Evolutionary conservation across 1,139 yeast genomes (phyloP).

Genomic region (Debaryomyces coudertii): DNA sequence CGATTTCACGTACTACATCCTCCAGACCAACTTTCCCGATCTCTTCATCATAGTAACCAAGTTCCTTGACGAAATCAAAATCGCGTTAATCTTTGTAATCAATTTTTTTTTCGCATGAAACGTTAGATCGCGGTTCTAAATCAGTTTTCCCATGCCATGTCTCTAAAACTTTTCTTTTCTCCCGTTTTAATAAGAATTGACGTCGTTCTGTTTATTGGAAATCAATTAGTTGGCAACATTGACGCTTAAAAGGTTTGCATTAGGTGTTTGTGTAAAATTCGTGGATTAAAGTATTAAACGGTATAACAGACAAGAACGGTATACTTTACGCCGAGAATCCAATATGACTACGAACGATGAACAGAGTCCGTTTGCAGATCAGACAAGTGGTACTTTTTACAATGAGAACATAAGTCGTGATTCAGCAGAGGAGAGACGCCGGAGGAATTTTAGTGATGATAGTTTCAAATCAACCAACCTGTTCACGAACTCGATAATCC

Average conservation of each 20-base stretch:
- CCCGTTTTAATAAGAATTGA: constrained; percentile 5
- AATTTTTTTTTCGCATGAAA: constrained; percentile 7
- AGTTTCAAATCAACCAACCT: constrained; percentile 21
- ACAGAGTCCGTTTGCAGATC: constrained; percentile 22
- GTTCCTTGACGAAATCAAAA: constrained; percentile 4
- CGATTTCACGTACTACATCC: neutral
- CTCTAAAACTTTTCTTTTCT: constrained; percentile 2
- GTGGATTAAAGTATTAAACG: neutral
- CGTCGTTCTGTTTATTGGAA: neutral
- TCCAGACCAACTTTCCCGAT: neutral
- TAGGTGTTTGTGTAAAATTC: neutral
- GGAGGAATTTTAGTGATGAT: constrained; percentile 23
- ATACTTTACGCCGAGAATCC: neutral
- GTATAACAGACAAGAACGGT: neutral
- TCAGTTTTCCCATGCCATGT: constrained; percentile 1
- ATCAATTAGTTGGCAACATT: neutral
- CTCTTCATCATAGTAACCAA: neutral
- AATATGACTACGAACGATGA: constrained; percentile 9
- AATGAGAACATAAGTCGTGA: constrained; percentile 10
- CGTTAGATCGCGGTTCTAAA: constrained; percentile 8
- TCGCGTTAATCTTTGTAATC: constrained; percentile 9
- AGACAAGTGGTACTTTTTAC: constrained; percentile 13
- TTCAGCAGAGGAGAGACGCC: neutral
- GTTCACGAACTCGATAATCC: constrained; percentile 11
- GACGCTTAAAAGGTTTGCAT: neutral